These are phyloP conservation scores for Yamadazyma membranifaciens DNA, from an alignment of 1,139 yeast genomes.

Conservation along the genomic window DNA sequence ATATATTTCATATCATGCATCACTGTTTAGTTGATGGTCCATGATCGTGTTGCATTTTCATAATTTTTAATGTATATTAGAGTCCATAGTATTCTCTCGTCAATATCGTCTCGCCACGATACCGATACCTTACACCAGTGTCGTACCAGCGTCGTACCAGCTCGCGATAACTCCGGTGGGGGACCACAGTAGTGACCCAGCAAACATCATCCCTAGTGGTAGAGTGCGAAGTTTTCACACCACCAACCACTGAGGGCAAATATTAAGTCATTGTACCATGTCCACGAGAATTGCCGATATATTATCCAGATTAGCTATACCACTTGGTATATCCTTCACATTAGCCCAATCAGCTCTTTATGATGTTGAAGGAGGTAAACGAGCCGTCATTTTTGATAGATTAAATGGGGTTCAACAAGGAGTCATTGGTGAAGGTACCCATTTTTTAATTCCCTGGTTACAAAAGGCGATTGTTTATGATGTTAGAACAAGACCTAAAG, in stretches of 20 bases:
- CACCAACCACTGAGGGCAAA: background rate
- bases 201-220: no score
- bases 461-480: slow-evolving; percentile 89
- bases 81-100: no score
- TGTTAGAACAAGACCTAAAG: slow-evolving; percentile 88
- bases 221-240: background rate
- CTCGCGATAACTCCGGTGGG: no score
- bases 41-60: background rate
- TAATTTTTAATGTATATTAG: no score
- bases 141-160: no score
- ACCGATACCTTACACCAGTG: no score
- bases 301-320: slow-evolving; percentile 57
- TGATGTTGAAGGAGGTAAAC: slow-evolving; percentile 93
- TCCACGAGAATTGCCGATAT: slow-evolving; percentile 40
- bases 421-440: slow-evolving; percentile 96
- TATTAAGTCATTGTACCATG: slow-evolving; percentile 19
- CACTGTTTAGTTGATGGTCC: background rate
- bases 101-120: no score
- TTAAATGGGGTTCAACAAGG: slow-evolving; percentile 80
- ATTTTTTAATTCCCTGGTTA: slow-evolving; percentile 93
- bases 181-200: no score
- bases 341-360: slow-evolving; percentile 74
- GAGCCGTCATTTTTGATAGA: slow-evolving; percentile 96
- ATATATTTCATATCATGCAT: background rate
- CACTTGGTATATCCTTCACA: slow-evolving; percentile 65